Conservation (phyloP, 2,329 filamentous ascomycete genomes). For the Colletotrichum sojae region DNA sequence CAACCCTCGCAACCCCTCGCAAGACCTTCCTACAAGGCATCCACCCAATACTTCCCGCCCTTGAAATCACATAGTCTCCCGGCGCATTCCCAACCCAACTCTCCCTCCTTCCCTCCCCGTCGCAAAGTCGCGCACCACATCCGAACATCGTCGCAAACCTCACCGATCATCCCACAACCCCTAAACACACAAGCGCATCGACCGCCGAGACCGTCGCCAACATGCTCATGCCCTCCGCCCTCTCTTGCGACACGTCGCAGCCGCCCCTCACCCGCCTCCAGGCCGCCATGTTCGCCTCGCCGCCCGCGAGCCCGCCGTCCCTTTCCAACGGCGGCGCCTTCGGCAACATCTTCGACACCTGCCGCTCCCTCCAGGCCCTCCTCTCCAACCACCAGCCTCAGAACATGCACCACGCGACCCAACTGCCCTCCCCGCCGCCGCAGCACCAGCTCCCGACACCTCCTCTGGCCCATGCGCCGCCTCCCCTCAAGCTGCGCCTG, state of each 20-base stretch:
- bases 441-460: constrained; percentile 66
- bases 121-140: constrained; percentile 36
- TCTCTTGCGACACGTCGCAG: constrained; percentile 70
- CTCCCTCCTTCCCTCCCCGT: constrained; percentile 23
- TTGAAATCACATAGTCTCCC: constrained; percentile 28
- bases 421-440: constrained; percentile 52
- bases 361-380: constrained; percentile 73
- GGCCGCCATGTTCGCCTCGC: constrained; percentile 68
- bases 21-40: constrained; percentile 10
- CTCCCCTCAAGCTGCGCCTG: constrained; percentile 69
- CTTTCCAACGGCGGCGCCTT: constrained; percentile 63
- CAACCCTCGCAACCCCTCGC: constrained; percentile 3
- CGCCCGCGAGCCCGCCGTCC: constrained; percentile 69
- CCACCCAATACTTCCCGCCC: constrained; percentile 24
- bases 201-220: constrained; percentile 40
- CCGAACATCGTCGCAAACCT: constrained; percentile 30
- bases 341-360: constrained; percentile 71
- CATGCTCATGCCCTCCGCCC: constrained; percentile 73
- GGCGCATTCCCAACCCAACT: constrained; percentile 33
- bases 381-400: constrained; percentile 57
- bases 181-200: constrained; percentile 15
- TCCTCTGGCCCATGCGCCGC: constrained; percentile 65
- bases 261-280: constrained; percentile 61
- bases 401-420: constrained; percentile 52
- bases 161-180: constrained; percentile 10